These are phyloP conservation scores for Kuraishia capsulata DNA, from an alignment of 805 yeast species.

Conservation along the genomic window DNA sequence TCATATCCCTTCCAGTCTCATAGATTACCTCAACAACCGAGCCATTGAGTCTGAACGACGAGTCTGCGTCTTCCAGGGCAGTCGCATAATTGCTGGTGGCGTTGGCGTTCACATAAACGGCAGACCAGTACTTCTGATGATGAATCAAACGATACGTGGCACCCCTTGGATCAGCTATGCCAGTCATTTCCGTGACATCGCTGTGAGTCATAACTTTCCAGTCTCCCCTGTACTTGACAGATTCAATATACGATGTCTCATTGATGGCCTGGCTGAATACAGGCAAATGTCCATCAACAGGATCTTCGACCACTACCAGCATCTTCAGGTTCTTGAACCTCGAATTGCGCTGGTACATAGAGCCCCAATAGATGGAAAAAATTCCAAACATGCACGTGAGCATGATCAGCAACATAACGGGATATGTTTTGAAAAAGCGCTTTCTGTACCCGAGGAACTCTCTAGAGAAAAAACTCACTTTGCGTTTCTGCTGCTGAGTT, in stretches of 20 bases:
- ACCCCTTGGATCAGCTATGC: background rate
- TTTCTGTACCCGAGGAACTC: conserved; percentile 4
- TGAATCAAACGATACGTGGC: conserved; percentile 20
- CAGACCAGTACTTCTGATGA: conserved; percentile 55
- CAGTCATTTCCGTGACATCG: background rate
- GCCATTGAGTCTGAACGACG: conserved; percentile 16
- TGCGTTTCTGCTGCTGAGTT: background rate
- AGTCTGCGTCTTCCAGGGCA: conserved; percentile 30
- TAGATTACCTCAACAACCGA: conserved; percentile 29
- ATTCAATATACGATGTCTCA: background rate
- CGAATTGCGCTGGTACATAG: conserved; percentile 23
- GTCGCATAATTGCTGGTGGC: conserved; percentile 29
- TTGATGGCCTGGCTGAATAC: background rate
- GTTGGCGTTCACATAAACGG: conserved; percentile 41
- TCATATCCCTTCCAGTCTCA: conserved; percentile 59
- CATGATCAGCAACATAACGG: conserved; percentile 16
- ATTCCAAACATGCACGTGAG: conserved; percentile 26
- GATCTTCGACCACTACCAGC: conserved; percentile 29
- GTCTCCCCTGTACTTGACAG: background rate
- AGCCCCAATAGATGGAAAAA: conserved; percentile 42
- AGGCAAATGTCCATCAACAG: background rate
- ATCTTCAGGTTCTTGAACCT: conserved; percentile 25
- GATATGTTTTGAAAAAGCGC: conserved; percentile 8
- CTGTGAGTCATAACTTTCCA: background rate
- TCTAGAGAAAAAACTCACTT: background rate